Conservation (phyloP, 2,329 filamentous ascomycete genomes). For the Cytospora piceicola region DNA sequence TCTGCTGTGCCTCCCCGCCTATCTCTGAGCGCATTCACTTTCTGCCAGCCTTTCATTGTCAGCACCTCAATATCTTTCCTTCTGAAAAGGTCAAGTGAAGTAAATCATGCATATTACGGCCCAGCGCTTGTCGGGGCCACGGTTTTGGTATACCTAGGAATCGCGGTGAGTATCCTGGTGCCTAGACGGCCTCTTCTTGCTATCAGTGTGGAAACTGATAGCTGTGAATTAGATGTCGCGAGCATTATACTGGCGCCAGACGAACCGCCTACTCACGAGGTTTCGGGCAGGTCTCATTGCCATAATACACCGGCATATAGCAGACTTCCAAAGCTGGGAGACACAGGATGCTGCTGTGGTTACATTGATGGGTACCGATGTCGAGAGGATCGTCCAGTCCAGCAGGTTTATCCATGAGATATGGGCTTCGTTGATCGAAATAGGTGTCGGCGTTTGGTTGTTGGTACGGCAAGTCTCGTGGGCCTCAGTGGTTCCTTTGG, state of each 20-base stretch:
- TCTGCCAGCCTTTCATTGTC: slow-evolving; percentile 52
- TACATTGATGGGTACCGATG: slow-evolving; percentile 42
- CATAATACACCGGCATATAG: slow-evolving; percentile 41
- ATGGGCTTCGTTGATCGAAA: slow-evolving; percentile 38
- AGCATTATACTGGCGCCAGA: slow-evolving; percentile 41
- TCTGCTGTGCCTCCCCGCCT: slow-evolving; percentile 44
- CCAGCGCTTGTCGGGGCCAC: slow-evolving; percentile 44
- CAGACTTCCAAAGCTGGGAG: slow-evolving; percentile 29
- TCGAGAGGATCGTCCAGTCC: slow-evolving; percentile 37
- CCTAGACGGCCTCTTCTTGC: background rate
- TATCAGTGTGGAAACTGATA: background rate
- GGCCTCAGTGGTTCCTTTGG: slow-evolving; percentile 36
- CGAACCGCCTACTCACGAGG: slow-evolving; percentile 41
- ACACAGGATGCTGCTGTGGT: slow-evolving; percentile 34
- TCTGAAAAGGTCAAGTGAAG: slow-evolving; percentile 25
- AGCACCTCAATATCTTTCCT: slow-evolving; percentile 37
- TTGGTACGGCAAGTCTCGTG: slow-evolving; percentile 37
- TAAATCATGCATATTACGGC: slow-evolving; percentile 36
- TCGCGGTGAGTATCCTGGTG: slow-evolving; percentile 40
- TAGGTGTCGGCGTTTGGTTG: slow-evolving; percentile 38
- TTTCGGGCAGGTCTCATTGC: slow-evolving; percentile 42
- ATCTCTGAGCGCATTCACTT: slow-evolving; percentile 45
- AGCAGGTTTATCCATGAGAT: slow-evolving; percentile 36
- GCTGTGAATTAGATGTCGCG: slow-evolving; percentile 26
- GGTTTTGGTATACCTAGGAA: slow-evolving; percentile 46